Evolutionary conservation across 164 flowering plant species (phyloP), one percentile per base, ranked within the genome.

Genomic region (Vitis labrusca): DNA sequence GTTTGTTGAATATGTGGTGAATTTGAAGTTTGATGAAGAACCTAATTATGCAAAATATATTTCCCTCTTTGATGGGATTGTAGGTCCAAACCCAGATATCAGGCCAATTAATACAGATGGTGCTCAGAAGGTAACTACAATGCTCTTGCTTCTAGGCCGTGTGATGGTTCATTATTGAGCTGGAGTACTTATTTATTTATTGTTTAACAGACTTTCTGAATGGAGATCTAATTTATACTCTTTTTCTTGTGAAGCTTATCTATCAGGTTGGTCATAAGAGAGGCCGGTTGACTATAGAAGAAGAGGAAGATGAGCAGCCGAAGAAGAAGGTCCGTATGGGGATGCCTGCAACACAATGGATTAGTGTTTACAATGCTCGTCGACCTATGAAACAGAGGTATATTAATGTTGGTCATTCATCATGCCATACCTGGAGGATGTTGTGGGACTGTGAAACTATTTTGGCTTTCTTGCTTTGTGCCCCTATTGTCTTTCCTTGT

Each of bases 331-430:
- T 89, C 47, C 82, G 89, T n/a, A 74, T 81, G 79, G 93, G 93
- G 44, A 72, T 82, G 76, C 88, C 89, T 62, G 91, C 89, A 47
- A 77, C 85, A 8, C 93, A 89, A 62, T 89, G 93, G 93, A 84
- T 89, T 59, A 82, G 83, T 58, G 72, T 89, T 51, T 89, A 87
- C 65, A 86, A 81, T 80, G 85, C 89, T 58, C 83, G 85, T 32
- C 75, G 75, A 51, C 91, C 93, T 15, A 89, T 89, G 89, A 89
- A 87, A 68, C 93, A 89, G 71, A 84, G 89, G 91, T 87, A 78
- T 59, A 49, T n/a, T 17, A 8, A 58, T 63, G 32, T 11, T 37
- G 14, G 37, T 61, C 2, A 12, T 68, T 12, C 23, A 29, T 58
- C 27, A 30, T 29, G 49, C 12, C 6, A 17, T 44, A 11, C 50